These are phyloP conservation scores for Astraeus odoratus DNA, from an alignment of 768 basidiomycete genomes.

Conservation along the genomic window DNA sequence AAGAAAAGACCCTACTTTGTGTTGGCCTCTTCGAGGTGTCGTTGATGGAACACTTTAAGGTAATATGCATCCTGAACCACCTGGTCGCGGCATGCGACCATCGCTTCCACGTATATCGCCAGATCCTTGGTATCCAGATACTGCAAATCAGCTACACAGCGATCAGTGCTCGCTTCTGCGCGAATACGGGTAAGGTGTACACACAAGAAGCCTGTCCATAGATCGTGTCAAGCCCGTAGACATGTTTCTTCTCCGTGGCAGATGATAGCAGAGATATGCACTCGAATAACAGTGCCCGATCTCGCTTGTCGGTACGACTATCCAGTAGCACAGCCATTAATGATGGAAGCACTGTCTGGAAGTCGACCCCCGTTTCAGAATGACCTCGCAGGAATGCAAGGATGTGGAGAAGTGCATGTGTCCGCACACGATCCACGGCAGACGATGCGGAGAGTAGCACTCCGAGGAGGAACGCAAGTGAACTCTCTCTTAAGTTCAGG, in stretches of 20 bases:
- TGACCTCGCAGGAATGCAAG: slow-evolving; percentile 78
- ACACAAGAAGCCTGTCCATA: slow-evolving; percentile 58
- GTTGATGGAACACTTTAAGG: slow-evolving; percentile 52
- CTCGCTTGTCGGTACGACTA: slow-evolving; percentile 20
- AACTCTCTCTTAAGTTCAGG: slow-evolving; percentile 56
- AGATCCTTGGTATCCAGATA: slow-evolving; percentile 64
- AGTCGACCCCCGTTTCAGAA: slow-evolving; percentile 53
- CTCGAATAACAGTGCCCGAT: slow-evolving; percentile 37
- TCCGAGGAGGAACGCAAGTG: slow-evolving; percentile 76
- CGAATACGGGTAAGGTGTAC: slow-evolving; percentile 14
- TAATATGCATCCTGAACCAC: slow-evolving; percentile 53
- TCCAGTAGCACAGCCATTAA: slow-evolving; percentile 51
- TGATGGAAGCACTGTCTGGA: slow-evolving; percentile 72
- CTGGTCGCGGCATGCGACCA: slow-evolving; percentile 48
- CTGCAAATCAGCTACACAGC: slow-evolving; percentile 41
- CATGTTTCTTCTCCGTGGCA: slow-evolving; percentile 35
- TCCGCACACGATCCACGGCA: slow-evolving; percentile 29
- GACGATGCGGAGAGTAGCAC: slow-evolving; percentile 43
- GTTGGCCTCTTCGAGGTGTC: slow-evolving; percentile 41
- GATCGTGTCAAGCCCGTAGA: slow-evolving; percentile 69
- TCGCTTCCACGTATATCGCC: slow-evolving; percentile 46
- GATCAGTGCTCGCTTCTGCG: slow-evolving; percentile 4
- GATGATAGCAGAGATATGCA: slow-evolving; percentile 45
- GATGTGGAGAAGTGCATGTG: slow-evolving; percentile 66
- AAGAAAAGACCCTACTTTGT: slow-evolving; percentile 41